These are phyloP conservation scores for Penicillium sp. DNA, from an alignment of 2,329 filamentous ascomycete genomes.

Conservation along the genomic window DNA sequence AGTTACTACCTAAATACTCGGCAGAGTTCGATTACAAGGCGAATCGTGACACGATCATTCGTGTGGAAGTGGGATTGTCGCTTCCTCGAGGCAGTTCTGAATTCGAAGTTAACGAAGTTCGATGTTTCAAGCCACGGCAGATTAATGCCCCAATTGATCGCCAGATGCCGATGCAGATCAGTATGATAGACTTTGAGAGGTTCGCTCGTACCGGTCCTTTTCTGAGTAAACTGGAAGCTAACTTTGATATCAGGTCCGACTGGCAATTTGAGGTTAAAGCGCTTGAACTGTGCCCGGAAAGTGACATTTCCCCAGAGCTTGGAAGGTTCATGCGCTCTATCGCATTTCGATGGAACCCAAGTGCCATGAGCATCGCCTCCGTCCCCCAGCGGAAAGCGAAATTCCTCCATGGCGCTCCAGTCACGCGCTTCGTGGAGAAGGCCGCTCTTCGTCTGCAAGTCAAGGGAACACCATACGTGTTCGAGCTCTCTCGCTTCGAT, in stretches of 20 bases:
- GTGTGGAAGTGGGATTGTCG: slow-evolving; percentile 39
- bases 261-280: slow-evolving; percentile 43
- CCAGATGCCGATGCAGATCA: slow-evolving; percentile 34
- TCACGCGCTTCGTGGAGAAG: slow-evolving; percentile 39
- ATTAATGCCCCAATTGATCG: slow-evolving; percentile 21
- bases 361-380: slow-evolving; percentile 22
- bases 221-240: neutral
- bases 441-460: slow-evolving; percentile 39
- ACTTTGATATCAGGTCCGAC: slow-evolving; percentile 31
- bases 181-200: slow-evolving; percentile 39
- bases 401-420: slow-evolving; percentile 26
- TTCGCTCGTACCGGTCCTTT: slow-evolving; percentile 15
- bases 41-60: slow-evolving; percentile 29
- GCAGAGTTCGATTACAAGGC: slow-evolving; percentile 43
- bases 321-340: slow-evolving; percentile 5
- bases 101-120: slow-evolving; percentile 34
- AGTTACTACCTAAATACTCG: slow-evolving; percentile 34
- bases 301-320: slow-evolving; percentile 9
- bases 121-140: slow-evolving; percentile 35
- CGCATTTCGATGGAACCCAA: slow-evolving; percentile 2
- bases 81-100: slow-evolving; percentile 29
- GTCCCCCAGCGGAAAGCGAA: slow-evolving; percentile 29
- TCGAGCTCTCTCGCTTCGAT: slow-evolving; percentile 46
- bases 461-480: slow-evolving; percentile 39
- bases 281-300: slow-evolving; percentile 34